Conservation (phyloP, 495 filamentous ascomycete genomes). For the Aspergillus leporis region DNA sequence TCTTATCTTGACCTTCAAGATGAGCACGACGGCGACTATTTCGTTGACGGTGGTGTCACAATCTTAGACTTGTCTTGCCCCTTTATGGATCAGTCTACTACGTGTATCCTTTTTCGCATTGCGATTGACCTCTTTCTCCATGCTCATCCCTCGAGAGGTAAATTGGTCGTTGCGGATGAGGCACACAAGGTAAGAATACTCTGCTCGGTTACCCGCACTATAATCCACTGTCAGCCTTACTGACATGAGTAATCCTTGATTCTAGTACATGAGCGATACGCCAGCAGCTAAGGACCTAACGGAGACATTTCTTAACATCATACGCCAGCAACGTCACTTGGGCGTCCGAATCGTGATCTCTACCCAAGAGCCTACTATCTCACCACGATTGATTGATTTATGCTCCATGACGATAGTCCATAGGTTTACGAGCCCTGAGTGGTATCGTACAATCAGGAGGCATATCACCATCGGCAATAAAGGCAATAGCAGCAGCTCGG, state of each 20-base stretch:
- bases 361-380: slow-evolving; percentile 79
- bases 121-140: slow-evolving; percentile 61
- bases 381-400: slow-evolving; percentile 64
- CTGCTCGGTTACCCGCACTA: no score
- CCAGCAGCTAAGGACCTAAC: slow-evolving; percentile 51
- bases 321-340: slow-evolving; percentile 73
- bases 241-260: neutral
- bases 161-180: slow-evolving; percentile 60
- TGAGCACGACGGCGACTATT: slow-evolving; percentile 16
- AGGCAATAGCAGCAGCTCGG: slow-evolving; percentile 15
- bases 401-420: slow-evolving; percentile 73
- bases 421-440: slow-evolving; percentile 70
- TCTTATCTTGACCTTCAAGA: slow-evolving; percentile 38
- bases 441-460: slow-evolving; percentile 58
- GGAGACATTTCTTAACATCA: slow-evolving; percentile 60
- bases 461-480: slow-evolving; percentile 49
- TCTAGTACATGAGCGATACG: slow-evolving; percentile 49
- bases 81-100: slow-evolving; percentile 61
- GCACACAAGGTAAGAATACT: slow-evolving; percentile 55
- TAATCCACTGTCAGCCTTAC: neutral
- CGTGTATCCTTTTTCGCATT: slow-evolving; percentile 70
- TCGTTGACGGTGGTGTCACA: slow-evolving; percentile 56
- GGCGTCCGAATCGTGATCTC: slow-evolving; percentile 67
- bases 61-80: slow-evolving; percentile 75
- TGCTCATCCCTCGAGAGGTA: slow-evolving; percentile 39